phyloP scores from a whole-genome alignment of 2,329 filamentous ascomycete genomes.

The Fonsecaea multimorphosa region DNA sequence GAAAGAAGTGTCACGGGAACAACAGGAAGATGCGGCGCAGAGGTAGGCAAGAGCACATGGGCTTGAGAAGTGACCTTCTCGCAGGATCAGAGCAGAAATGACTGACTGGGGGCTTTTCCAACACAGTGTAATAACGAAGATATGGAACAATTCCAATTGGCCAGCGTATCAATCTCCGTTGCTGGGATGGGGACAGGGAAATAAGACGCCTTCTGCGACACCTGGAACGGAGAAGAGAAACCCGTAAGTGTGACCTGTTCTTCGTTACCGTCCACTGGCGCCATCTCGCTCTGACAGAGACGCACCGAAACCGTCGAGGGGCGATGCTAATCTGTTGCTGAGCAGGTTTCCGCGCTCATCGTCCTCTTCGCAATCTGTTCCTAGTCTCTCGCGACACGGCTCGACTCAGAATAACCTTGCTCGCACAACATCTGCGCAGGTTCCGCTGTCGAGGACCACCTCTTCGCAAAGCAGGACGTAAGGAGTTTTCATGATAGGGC shows the following conservation, averaged over 20 bases:
- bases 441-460: conserved; percentile 3
- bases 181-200: conserved; percentile 45
- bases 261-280: background rate
- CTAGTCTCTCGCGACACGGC: conserved; percentile 19
- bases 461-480: conserved; percentile 9
- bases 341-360: conserved; percentile 24
- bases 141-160: conserved; percentile 57
- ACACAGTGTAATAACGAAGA: conserved; percentile 54
- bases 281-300: background rate
- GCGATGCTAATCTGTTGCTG: background rate
- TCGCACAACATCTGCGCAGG: conserved; percentile 28
- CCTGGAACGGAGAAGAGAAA: conserved; percentile 33
- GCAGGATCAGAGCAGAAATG: background rate
- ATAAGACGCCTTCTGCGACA: conserved; percentile 21
- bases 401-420: conserved; percentile 28
- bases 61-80: background rate
- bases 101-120: conserved; percentile 4
- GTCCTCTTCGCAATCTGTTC: conserved; percentile 13
- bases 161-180: conserved; percentile 53
- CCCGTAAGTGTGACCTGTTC: conserved; percentile 29
- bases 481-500: background rate
- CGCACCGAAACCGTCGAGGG: background rate
- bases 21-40: conserved; percentile 66
- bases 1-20: conserved; percentile 63
- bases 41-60: conserved; percentile 46